These are phyloP conservation scores for Solanum sejunctum DNA, from an alignment of 257 asterid species.

Conservation along the genomic window DNA sequence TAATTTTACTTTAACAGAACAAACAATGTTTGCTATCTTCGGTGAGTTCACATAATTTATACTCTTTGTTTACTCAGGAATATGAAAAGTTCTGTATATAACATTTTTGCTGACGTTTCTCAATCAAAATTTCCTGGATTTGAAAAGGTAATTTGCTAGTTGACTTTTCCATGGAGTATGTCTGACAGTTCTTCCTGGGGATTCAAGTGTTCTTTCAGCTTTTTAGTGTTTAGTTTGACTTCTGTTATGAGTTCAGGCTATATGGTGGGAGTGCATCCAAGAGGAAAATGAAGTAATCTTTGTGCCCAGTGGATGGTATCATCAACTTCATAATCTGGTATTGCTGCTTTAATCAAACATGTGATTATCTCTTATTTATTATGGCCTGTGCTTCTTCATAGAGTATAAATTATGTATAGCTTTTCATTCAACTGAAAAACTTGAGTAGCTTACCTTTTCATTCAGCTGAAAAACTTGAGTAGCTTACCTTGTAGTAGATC, in stretches of 20 bases:
- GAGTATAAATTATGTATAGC: neutral
- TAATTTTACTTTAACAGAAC: neutral
- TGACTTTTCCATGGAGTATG: neutral
- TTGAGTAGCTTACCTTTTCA: neutral
- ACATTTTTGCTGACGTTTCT: constrained; percentile 68
- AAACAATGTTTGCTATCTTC: neutral
- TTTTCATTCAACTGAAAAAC: neutral
- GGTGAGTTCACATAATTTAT: neutral
- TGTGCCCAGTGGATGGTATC: constrained; percentile 99
- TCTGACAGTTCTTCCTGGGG: neutral
- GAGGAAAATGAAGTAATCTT: constrained; percentile 73
- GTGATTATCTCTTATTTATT: neutral
- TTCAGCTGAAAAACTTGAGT: neutral
- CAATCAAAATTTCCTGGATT: constrained; percentile 58
- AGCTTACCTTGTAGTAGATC: neutral
- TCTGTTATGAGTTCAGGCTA: constrained; percentile 32
- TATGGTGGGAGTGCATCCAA: constrained; percentile 88
- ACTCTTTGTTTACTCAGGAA: constrained; percentile 32
- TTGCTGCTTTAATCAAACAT: neutral
- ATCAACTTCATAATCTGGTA: constrained; percentile 97
- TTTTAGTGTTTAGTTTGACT: neutral
- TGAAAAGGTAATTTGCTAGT: constrained; percentile 40
- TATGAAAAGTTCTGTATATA: constrained; percentile 62
- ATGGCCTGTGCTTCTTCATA: neutral
- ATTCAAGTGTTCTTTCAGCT: neutral